phyloP scores from a whole-genome alignment of 176 grass and related monocot species.

The Juncus effusus region DNA sequence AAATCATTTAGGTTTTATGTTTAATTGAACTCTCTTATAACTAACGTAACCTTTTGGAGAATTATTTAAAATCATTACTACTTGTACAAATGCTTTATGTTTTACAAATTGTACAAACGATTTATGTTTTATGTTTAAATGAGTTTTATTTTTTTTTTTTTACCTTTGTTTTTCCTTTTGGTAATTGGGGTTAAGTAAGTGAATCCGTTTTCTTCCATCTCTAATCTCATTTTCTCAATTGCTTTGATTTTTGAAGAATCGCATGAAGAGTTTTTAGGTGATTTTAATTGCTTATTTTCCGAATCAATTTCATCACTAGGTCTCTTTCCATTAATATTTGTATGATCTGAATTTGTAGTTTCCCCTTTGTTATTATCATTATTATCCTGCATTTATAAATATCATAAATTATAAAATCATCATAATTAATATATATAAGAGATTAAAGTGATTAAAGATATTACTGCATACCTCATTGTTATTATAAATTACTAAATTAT shows the following conservation, averaged over 20 bases:
- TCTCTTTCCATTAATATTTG: constrained; percentile 25
- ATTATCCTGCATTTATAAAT: constrained; percentile 46
- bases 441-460: too few relatives aligned
- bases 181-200: constrained; percentile 49
- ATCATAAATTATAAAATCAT: constrained; percentile 10
- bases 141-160: neutral
- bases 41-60: too few relatives aligned
- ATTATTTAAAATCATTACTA: too few relatives aligned
- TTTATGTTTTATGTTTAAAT: too few relatives aligned
- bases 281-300: constrained; percentile 4
- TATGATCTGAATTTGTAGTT: neutral
- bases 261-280: constrained; percentile 3
- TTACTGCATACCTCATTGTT: too few relatives aligned
- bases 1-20: too few relatives aligned
- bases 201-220: constrained; percentile 76
- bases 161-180: constrained; percentile 34
- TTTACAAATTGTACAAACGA: too few relatives aligned
- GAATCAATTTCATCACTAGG: constrained; percentile 31
- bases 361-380: constrained; percentile 8
- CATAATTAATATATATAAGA: too few relatives aligned
- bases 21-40: too few relatives aligned
- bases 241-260: constrained; percentile 26
- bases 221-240: constrained; percentile 51
- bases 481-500: too few relatives aligned
- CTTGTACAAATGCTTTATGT: too few relatives aligned